Conservation (phyloP, 2,329 filamentous ascomycete genomes). For the Colletotrichum cuscutae region DNA sequence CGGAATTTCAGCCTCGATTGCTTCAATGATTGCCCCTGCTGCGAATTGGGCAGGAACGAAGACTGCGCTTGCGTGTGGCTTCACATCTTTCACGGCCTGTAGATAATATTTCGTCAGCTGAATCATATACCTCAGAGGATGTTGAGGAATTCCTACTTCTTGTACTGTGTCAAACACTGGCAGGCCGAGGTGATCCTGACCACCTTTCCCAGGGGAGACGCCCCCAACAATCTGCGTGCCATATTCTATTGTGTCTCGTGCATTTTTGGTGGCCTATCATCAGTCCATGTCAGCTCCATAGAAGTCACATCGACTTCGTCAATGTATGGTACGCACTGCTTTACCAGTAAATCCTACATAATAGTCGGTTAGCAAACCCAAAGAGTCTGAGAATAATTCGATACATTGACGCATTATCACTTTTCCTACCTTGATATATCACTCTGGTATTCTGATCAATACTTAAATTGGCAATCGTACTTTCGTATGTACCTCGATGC, state of each 20-base stretch:
- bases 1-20: slow-evolving; percentile 81
- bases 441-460: slow-evolving; percentile 43
- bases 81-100: slow-evolving; percentile 46
- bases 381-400: not conserved
- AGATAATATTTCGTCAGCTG: not conserved
- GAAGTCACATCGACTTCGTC: not conserved
- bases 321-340: slow-evolving; percentile 41
- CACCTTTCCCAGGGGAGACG: slow-evolving; percentile 50
- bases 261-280: slow-evolving; percentile 48
- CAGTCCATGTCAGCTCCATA: not conserved
- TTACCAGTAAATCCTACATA: slow-evolving; percentile 49
- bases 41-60: slow-evolving; percentile 77
- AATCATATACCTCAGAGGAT: too few species aligned
- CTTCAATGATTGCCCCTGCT: slow-evolving; percentile 75
- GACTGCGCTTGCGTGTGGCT: slow-evolving; percentile 77
- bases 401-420: too few species aligned
- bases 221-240: slow-evolving; percentile 51
- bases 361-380: not conserved
- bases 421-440: slow-evolving; percentile 46
- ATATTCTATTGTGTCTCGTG: slow-evolving; percentile 50
- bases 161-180: slow-evolving; percentile 48
- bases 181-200: slow-evolving; percentile 44
- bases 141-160: slow-evolving; percentile 39
- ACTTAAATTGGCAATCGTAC: slow-evolving; percentile 44
- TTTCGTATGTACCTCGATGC: slow-evolving; percentile 35